Conservation (phyloP, 1,284 basidiomycete genomes). For the Ustilago trichophora region DNA sequence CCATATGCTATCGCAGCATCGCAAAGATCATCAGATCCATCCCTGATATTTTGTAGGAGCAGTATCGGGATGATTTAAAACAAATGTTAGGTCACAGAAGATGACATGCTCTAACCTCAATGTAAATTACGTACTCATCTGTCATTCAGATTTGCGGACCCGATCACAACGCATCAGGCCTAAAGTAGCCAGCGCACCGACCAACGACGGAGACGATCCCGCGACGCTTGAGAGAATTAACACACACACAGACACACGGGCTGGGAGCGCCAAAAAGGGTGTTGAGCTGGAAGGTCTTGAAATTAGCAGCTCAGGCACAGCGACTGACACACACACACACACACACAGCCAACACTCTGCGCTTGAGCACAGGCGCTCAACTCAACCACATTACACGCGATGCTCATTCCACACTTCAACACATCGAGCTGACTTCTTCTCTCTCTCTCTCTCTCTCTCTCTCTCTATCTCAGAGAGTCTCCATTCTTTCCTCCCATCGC, state of each 20-base stretch:
- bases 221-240: slow-evolving; percentile 7
- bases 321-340: slow-evolving; percentile 1
- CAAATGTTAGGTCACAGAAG: no score
- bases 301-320: neutral
- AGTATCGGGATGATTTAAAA: neutral
- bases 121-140: slow-evolving; percentile 18
- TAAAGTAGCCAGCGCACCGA: slow-evolving; percentile 35
- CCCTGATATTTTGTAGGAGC: slow-evolving; percentile 1
- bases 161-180: slow-evolving; percentile 21
- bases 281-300: slow-evolving; percentile 41
- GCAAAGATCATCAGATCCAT: neutral
- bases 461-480: no score
- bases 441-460: neutral
- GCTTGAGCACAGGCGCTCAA: neutral
- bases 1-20: slow-evolving; percentile 9
- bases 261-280: no score
- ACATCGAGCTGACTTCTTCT: neutral
- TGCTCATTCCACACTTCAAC: slow-evolving; percentile 4
- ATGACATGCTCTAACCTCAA: no score
- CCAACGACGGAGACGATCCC: slow-evolving; percentile 20
- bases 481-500: no score
- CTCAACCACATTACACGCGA: slow-evolving; percentile 17
- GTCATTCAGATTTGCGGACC: slow-evolving; percentile 6
- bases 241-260: neutral
- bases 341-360: slow-evolving; percentile 9